phyloP scores from a whole-genome alignment of 2,329 filamentous ascomycete genomes.

The Penicillium oxalicum region DNA sequence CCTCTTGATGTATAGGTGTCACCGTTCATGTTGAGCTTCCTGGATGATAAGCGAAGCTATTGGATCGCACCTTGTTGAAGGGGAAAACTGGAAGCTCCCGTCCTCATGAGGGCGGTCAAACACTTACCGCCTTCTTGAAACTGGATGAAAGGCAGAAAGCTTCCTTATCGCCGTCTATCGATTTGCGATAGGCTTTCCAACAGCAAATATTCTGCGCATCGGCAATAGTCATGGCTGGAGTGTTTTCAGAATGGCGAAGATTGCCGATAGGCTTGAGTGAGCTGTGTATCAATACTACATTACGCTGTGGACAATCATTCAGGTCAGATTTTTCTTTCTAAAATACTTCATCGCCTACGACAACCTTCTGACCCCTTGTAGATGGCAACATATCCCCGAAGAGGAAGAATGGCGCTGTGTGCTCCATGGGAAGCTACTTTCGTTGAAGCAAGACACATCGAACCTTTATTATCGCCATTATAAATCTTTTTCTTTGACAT shows the following conservation, averaged over 20 bases:
- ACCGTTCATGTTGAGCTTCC: constrained; percentile 65
- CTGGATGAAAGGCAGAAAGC: constrained; percentile 23
- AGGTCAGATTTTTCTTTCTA: constrained; percentile 38
- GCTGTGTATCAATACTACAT: constrained; percentile 86
- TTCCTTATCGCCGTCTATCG: constrained; percentile 6
- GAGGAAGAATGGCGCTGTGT: constrained; percentile 85
- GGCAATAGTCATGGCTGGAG: constrained; percentile 33
- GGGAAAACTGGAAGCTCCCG: constrained; percentile 31
- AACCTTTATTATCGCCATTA: constrained; percentile 74
- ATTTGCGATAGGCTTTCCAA: background rate
- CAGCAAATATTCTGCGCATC: background rate
- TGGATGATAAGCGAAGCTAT: constrained; percentile 12
- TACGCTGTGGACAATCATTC: constrained; percentile 94
- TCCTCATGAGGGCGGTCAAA: constrained; percentile 16
- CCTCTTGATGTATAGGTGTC: constrained; percentile 76
- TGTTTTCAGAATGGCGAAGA: constrained; percentile 75
- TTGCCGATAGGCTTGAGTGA: constrained; percentile 76
- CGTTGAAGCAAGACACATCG: constrained; percentile 72
- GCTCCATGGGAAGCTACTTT: constrained; percentile 76
- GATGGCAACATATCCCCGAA: constrained; percentile 73
- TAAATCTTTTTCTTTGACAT: constrained; percentile 27
- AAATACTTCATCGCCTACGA: background rate
- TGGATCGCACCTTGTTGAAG: constrained; percentile 13
- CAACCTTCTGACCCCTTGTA: constrained; percentile 25
- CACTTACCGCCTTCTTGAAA: constrained; percentile 22